Percentiles rank a stretch among this genome's conserved stretches.
Conservation (phyloP, 1,284 basidiomycete species). For the Heterobasidion annosum region DNA sequence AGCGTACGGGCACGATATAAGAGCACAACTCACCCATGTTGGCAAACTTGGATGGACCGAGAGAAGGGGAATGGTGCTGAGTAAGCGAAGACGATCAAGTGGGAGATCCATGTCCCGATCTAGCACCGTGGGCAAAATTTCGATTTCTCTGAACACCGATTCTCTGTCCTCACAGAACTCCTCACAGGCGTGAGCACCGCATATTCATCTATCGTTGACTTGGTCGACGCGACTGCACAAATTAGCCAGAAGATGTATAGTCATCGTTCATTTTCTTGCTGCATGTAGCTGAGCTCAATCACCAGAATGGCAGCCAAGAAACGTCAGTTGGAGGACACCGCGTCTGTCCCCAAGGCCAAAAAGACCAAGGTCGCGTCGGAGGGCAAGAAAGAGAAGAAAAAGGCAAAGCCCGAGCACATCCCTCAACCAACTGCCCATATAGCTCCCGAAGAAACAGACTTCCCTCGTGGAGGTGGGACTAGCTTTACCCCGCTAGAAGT, state of each 20-base stretch:
- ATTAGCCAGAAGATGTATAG: too few species aligned
- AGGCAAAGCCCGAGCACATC: slow-evolving; percentile 14
- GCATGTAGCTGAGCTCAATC: too few species aligned
- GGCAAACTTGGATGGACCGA: neutral
- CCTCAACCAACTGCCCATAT: slow-evolving; percentile 28
- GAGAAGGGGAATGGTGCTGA: neutral
- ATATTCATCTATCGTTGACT: too few species aligned
- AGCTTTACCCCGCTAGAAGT: slow-evolving; percentile 87
- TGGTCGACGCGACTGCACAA: too few species aligned
- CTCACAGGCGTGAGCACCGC: too few species aligned
- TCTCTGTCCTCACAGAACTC: too few species aligned
- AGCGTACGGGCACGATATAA: neutral
- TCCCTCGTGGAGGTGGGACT: slow-evolving; percentile 86
- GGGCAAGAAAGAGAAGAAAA: slow-evolving; percentile 17
- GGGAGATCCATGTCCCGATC: neutral
- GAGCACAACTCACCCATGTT: neutral
- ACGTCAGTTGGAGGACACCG: slow-evolving; percentile 45
- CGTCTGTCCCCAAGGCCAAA: slow-evolving; percentile 41
- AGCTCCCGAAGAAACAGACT: slow-evolving; percentile 77
- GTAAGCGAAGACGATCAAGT: neutral
- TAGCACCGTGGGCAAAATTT: neutral
- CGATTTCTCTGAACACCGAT: neutral
- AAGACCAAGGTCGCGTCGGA: slow-evolving; percentile 34
- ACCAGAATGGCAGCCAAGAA: slow-evolving; percentile 28
- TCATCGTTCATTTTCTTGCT: neutral